Base-by-base conservation (phyloP, 2,329 filamentous ascomycete genomes). In the Sarocladiaceae sp. region DNA sequence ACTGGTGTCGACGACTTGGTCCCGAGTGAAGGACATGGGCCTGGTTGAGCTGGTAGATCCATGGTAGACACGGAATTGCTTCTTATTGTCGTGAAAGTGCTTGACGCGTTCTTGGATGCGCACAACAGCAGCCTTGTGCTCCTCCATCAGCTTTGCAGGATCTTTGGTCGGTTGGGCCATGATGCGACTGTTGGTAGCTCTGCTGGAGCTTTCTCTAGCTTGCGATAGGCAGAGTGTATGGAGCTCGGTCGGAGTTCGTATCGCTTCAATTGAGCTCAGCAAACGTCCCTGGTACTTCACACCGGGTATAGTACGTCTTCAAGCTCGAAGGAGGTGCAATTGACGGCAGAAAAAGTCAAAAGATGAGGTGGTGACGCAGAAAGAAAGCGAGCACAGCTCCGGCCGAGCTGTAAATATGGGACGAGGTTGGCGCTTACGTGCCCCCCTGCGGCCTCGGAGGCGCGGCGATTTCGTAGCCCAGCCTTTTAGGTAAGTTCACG, bases 21-120 rank as follows among this genome's bases (percentile, higher is more conserved):
- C 59, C 44, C 57, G 58, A 12, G 55, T 57, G 49, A 62, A 62
- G 41, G 50, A 48, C 46, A 57, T 43, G 31, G 72, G 70, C 15
- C 78, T 71, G 37, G 78, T 82, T 48, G 72, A 78, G 57, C 79
- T 80, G 19, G 78, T 81, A 1, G 74, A 74, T 49, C 78, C 78
- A 64, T 82, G 78, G 48, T 70, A 76, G 53, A 82, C 78, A 18
- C 77, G 68, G 58, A 79, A 82, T 18, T 73, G 69, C 56, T 56
- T 55, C 52, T 56, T 56, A 43, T 49, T 48, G 46, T 58, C 53
- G 49, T 58, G 45, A 42, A 58, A 58, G 50, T 51, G 45, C 47
- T 54, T 55, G 51, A 58, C 54, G 39, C 55, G 53, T 43, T 55
- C 29, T 43, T 56, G 54, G 48, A 58, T 57, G 43, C 50, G 48